Conservation (phyloP, 2,329 filamentous ascomycete genomes). For the Sporothrix pseudoabietina region DNA sequence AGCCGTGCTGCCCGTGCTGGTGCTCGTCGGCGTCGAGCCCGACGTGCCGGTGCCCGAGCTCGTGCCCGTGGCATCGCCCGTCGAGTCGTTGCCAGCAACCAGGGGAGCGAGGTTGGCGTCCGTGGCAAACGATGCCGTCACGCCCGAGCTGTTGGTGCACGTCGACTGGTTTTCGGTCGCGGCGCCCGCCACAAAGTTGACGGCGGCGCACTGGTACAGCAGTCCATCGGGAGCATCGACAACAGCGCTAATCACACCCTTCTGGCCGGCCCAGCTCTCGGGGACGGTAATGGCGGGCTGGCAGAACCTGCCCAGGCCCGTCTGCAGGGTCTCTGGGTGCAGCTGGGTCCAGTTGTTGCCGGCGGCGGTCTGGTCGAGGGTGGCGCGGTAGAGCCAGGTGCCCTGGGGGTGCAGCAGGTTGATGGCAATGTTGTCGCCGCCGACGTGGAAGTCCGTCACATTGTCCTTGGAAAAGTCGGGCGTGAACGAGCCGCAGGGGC, state of each 20-base stretch:
- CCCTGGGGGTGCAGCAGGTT: constrained; percentile 54
- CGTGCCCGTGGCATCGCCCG: constrained; percentile 17
- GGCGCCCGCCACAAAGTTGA: constrained; percentile 56
- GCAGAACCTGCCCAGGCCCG: constrained; percentile 58
- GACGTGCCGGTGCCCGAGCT: constrained; percentile 31
- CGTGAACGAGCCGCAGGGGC: constrained; percentile 59
- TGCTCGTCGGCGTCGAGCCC: constrained; percentile 7
- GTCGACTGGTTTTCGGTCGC: constrained; percentile 34
- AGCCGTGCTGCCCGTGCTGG: constrained; percentile 16
- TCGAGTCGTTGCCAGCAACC: constrained; percentile 31
- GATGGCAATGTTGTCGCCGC: constrained; percentile 55
- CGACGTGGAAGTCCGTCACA: constrained; percentile 58
- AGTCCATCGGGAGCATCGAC: constrained; percentile 57
- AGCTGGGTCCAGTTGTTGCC: constrained; percentile 58
- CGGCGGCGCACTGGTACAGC: constrained; percentile 50
- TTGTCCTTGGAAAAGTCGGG: constrained; percentile 47
- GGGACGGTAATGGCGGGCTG: constrained; percentile 53
- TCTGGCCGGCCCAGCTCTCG: constrained; percentile 54
- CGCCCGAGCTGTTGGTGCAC: constrained; percentile 47
- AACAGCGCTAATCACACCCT: constrained; percentile 57
- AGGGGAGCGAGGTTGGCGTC: constrained; percentile 43
- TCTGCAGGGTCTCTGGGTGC: constrained; percentile 57
- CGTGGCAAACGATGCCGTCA: constrained; percentile 40
- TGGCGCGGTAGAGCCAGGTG: constrained; percentile 62
- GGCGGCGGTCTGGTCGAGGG: constrained; percentile 51